Evolutionary conservation across 2,329 filamentous ascomycete species (phyloP).

Genomic region (Penicillium freii): DNA sequence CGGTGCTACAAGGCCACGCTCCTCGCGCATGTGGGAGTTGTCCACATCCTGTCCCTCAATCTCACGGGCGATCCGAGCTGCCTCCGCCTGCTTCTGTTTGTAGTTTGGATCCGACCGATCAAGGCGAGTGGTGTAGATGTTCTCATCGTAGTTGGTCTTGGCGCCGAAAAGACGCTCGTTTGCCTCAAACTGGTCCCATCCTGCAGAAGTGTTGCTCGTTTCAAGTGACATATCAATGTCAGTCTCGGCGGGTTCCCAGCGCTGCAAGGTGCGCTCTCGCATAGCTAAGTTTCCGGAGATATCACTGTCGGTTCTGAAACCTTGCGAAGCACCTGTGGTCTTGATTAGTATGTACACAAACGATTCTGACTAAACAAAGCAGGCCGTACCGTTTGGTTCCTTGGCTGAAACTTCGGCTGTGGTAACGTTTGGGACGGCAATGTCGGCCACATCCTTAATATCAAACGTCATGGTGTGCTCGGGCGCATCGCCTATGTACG

Average conservation of each 20-base stretch:
- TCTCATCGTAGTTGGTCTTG: constrained; percentile 88
- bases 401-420: constrained; percentile 52
- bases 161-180: constrained; percentile 87
- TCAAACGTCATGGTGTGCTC: constrained; percentile 60
- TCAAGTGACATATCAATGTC: constrained; percentile 71
- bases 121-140: constrained; percentile 88
- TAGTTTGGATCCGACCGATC: constrained; percentile 81
- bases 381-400: constrained; percentile 55
- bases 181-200: constrained; percentile 91
- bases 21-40: constrained; percentile 85
- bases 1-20: constrained; percentile 68
- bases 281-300: constrained; percentile 73
- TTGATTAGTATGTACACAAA: constrained; percentile 1
- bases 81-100: constrained; percentile 71
- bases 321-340: constrained; percentile 57
- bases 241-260: constrained; percentile 70
- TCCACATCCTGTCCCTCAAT: constrained; percentile 74
- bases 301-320: constrained; percentile 82
- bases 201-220: constrained; percentile 45
- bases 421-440: constrained; percentile 54
- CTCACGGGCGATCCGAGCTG: constrained; percentile 80
- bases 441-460: constrained; percentile 58
- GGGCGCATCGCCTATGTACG: constrained; percentile 44
- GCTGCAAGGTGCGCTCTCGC: constrained; percentile 73
- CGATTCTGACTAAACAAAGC: not conserved